A percentile compares a stretch with the other conserved stretches of the same genome.
These are phyloP conservation scores for sunflower (Helianthus annuus) DNA, from an alignment of 129 eudicot species.

Conservation along the genomic window DNA sequence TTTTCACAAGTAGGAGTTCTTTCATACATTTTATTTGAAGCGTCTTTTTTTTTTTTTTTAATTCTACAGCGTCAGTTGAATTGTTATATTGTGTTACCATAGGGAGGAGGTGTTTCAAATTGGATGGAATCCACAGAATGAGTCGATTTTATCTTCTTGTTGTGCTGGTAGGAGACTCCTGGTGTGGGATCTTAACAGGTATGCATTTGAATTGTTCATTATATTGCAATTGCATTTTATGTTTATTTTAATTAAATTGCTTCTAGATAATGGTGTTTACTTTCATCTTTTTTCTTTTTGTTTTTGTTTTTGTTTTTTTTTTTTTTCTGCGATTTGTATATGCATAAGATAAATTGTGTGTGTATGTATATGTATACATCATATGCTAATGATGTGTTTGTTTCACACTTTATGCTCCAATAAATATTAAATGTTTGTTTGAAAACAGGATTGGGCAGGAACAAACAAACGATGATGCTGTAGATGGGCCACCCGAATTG, in stretches of 20 bases:
- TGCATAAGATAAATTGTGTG: background rate
- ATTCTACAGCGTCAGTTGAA: background rate
- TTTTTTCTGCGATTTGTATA: no score
- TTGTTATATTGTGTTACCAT: constrained; percentile 17
- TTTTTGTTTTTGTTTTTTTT: background rate
- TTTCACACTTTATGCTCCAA: no score
- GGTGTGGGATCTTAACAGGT: constrained; percentile 99
- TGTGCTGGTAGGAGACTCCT: constrained; percentile 92
- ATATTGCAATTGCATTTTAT: background rate
- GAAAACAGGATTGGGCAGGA: constrained; percentile 59
- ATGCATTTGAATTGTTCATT: constrained; percentile 4
- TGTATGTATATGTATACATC: background rate
- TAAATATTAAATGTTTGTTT: background rate
- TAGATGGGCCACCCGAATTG: constrained; percentile 90
- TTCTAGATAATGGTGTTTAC: background rate
- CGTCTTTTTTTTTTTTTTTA: background rate
- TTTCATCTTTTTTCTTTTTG: no score
- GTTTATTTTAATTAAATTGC: background rate
- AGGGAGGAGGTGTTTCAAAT: constrained; percentile 97
- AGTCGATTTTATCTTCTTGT: constrained; percentile 86
- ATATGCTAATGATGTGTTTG: background rate
- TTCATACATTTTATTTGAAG: constrained; percentile 4
- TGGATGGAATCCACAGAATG: constrained; percentile 94
- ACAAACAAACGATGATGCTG: constrained; percentile 80
- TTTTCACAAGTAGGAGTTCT: constrained; percentile 71